Evolutionary conservation across 1,284 basidiomycete species (phyloP).

Genomic region (Pterula multifida): DNA sequence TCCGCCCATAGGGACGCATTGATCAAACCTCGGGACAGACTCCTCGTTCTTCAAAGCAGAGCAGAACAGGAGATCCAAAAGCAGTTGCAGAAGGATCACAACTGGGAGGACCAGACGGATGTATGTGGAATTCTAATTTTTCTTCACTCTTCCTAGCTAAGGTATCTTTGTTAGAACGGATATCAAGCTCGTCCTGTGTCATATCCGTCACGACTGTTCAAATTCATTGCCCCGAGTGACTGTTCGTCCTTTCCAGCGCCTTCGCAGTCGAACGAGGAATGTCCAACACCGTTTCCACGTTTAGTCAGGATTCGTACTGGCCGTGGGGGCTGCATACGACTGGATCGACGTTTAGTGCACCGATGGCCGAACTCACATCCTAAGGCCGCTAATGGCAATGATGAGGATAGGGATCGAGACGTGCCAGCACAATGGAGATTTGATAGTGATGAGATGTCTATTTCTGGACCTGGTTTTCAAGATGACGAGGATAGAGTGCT

Average conservation of each 20-base stretch:
- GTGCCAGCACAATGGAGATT: slow-evolving; percentile 59
- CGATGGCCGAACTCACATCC: slow-evolving; percentile 10
- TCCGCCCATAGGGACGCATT: slow-evolving; percentile 29
- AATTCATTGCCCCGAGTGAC: slow-evolving; percentile 32
- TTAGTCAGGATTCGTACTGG: slow-evolving; percentile 49
- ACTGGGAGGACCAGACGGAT: slow-evolving; percentile 82
- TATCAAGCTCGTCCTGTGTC: slow-evolving; percentile 43
- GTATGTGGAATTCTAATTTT: slow-evolving; percentile 25
- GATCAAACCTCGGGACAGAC: slow-evolving; percentile 56
- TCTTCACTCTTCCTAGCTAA: slow-evolving; percentile 3
- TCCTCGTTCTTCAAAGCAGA: slow-evolving; percentile 44
- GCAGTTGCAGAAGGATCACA: slow-evolving; percentile 65
- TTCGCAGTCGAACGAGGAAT: slow-evolving; percentile 17
- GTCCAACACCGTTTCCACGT: slow-evolving; percentile 39
- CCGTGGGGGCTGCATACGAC: slow-evolving; percentile 67
- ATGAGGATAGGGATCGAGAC: slow-evolving; percentile 27
- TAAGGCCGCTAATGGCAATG: slow-evolving; percentile 22
- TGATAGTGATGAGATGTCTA: slow-evolving; percentile 50
- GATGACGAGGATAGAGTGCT: slow-evolving; percentile 60
- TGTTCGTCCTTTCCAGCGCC: slow-evolving; percentile 24
- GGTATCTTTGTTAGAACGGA: slow-evolving; percentile 31
- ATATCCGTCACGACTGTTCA: slow-evolving; percentile 50
- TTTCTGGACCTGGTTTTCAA: slow-evolving; percentile 42
- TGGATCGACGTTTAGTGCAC: slow-evolving; percentile 58
- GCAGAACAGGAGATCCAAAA: slow-evolving; percentile 58